Evolutionary conservation across 2,329 filamentous ascomycete species (phyloP).

Genomic region (Sordariomycetes sp.): DNA sequence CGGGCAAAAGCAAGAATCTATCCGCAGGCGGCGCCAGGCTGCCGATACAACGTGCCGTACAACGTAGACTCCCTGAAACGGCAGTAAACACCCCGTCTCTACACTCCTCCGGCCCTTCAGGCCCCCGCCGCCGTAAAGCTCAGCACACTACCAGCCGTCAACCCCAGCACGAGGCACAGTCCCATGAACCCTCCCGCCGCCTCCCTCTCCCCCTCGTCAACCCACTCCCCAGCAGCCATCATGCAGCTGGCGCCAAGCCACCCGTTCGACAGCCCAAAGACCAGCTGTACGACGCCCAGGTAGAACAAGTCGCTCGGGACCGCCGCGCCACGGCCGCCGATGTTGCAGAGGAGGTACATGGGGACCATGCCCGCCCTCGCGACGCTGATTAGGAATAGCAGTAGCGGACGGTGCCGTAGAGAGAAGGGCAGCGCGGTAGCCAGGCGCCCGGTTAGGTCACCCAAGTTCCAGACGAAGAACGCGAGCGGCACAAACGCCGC

Average conservation of each 20-base stretch:
- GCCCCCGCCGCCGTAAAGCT: constrained; percentile 62
- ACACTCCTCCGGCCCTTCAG: constrained; percentile 11
- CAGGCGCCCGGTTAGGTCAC: constrained; percentile 69
- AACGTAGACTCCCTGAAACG: background rate
- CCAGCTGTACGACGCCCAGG: constrained; percentile 65
- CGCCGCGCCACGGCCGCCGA: constrained; percentile 60
- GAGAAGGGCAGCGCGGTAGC: constrained; percentile 44
- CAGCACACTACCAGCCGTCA: constrained; percentile 74
- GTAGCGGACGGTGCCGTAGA: constrained; percentile 46
- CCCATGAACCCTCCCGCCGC: constrained; percentile 92
- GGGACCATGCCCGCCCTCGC: constrained; percentile 62
- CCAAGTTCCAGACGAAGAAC: constrained; percentile 88
- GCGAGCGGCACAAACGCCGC: constrained; percentile 77
- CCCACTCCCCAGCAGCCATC: constrained; percentile 78
- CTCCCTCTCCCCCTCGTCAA: constrained; percentile 71
- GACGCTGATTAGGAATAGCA: constrained; percentile 56
- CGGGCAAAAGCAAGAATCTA: background rate
- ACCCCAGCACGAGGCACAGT: constrained; percentile 70
- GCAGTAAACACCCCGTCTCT: background rate
- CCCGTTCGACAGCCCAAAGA: constrained; percentile 77
- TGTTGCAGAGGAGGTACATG: constrained; percentile 81
- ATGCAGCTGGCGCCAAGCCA: constrained; percentile 80
- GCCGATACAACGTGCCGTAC: background rate
- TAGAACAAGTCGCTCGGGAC: constrained; percentile 82
- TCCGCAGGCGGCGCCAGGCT: background rate